Evolutionary conservation across 345 rosid genomes (phyloP), one percentile per base, ranked within the genome.

Genomic region (Hypericum androsaemum): DNA sequence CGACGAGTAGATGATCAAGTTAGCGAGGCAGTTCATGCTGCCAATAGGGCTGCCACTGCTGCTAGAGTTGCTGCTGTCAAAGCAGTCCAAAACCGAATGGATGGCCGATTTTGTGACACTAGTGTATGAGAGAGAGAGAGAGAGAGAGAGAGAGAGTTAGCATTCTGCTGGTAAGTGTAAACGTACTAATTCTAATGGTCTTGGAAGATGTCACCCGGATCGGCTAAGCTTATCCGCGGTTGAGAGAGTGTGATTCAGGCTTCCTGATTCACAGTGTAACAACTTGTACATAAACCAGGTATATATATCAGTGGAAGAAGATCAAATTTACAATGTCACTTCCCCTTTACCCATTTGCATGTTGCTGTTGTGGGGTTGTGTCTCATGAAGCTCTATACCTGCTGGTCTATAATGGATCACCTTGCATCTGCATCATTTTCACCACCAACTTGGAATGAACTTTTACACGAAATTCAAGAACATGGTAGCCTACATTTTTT

Each of bases 1-100:
- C 64, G 70, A 41, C 69, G 81, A 52, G 84, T 81, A 44, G 96
- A 90, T 53, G 96, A 82, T 22, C 86, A 72, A 62, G 96, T 90
- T 62, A 84, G 73, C 69, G 74, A 74, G 52, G 77, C 84, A 0
- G 84, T 78, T 52, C 58, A 58, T 47, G 88, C 78, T 10, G 98
- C 98, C 12, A 90, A 84, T 49, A 72, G 84, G 43, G 94, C 96
- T 5, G 96, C 95, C 15, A 80, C 95, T 10, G 98, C 98, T 16
- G 96, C 98, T 8, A 77, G 98, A 74, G 96, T 87, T 53, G 96
- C 96, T 17, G 95, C 98, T 0, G 78, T 90, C 35, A 84, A 77
- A 78, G 98, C 96, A 16, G 98, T 86, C 65, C 98, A 84, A 71
- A 90, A 84, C 66, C 83, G 71, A 47, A 77, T 86, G 76, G 97